Conservation (phyloP, 495 filamentous ascomycete species). For the Pseudevernia furfuracea region DNA sequence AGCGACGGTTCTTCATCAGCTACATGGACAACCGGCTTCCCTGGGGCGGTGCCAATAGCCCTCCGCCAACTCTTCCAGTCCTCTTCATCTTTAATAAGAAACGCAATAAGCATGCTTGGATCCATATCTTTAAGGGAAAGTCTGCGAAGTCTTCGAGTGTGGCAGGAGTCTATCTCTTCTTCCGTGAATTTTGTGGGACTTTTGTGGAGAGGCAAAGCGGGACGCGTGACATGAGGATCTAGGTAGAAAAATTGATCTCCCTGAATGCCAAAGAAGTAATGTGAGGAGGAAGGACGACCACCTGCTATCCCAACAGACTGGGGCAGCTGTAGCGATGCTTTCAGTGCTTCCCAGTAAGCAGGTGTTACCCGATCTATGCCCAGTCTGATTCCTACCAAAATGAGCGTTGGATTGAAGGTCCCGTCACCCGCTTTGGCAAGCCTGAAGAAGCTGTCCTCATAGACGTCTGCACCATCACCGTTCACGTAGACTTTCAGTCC, state of each 20-base stretch:
- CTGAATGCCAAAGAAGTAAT: constrained; percentile 97
- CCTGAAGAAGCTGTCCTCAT: constrained; percentile 76
- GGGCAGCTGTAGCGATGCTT: constrained; percentile 67
- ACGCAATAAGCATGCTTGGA: constrained; percentile 97
- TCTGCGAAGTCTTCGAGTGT: constrained; percentile 74
- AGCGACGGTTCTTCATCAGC: constrained; percentile 54
- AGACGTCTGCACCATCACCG: constrained; percentile 83
- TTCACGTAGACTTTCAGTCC: constrained; percentile 78
- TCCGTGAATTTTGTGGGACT: constrained; percentile 47
- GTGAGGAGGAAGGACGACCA: constrained; percentile 86
- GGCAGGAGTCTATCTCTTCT: constrained; percentile 75
- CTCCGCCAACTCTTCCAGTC: constrained; percentile 81
- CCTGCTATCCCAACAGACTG: constrained; percentile 95
- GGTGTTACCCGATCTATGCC: constrained; percentile 91
- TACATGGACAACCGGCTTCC: constrained; percentile 81
- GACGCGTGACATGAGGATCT: constrained; percentile 79
- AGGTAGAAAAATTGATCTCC: constrained; percentile 86
- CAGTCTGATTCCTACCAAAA: constrained; percentile 78
- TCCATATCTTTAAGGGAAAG: constrained; percentile 91
- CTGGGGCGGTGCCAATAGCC: constrained; percentile 57
- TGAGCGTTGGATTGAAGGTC: constrained; percentile 71
- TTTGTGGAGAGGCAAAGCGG: constrained; percentile 51
- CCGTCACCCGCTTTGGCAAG: constrained; percentile 58
- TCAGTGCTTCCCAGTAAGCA: constrained; percentile 85
- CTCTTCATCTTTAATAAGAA: constrained; percentile 70